Evolutionary conservation across 1,139 yeast genomes (phyloP), one percentile per base, ranked within the genome.

Genomic region (Blastobotrys illinoisensis): DNA sequence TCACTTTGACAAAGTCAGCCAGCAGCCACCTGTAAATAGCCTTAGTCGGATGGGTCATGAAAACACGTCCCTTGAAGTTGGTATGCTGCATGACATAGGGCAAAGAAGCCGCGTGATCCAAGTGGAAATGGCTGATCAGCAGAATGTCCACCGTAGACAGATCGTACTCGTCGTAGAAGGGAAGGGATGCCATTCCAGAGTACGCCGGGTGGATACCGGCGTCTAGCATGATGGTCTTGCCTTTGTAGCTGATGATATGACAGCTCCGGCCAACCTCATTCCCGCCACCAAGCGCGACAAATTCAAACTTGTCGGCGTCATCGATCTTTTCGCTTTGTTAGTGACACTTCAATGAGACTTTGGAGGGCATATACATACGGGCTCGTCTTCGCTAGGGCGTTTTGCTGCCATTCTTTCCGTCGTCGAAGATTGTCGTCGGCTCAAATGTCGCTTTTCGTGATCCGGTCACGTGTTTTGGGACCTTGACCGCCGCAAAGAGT

Each of bases 31-130:
- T 79, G 68, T 91, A 93, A 57, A 93, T 93, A 40, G 99, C 99
- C 73, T 95, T 95, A 0, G 99, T 93, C 7, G 99, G 99, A 69
- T 93, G 98, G 23, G 99, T 93, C 99, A 93, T 93, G 69, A 91
- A 93, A 6, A 95, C 99, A 54, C 97, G 79, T 1, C 99, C 99
- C 64, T 82, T 84, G 75, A 93, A 93, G 62, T 81, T 88, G 0
- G 99, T 93, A 65, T 90, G 96, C 66, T 90, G 97, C 98, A 93
- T 91, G 44, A 93, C 98, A 66, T 91, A 95, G 0, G 99, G 99
- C 55, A 93, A 76, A 0, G 97, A 88, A 0, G 98, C 99, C 0
- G 98, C 98, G 71, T 93, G 99, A 68, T 93, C 99, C 67, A 93
- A 78, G 70, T 93, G 99, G 76, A 93, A 93, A 71, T 95, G 99